These are phyloP conservation scores for Hygrocybe coccinea DNA, from an alignment of 768 basidiomycete species.

Conservation along the genomic window DNA sequence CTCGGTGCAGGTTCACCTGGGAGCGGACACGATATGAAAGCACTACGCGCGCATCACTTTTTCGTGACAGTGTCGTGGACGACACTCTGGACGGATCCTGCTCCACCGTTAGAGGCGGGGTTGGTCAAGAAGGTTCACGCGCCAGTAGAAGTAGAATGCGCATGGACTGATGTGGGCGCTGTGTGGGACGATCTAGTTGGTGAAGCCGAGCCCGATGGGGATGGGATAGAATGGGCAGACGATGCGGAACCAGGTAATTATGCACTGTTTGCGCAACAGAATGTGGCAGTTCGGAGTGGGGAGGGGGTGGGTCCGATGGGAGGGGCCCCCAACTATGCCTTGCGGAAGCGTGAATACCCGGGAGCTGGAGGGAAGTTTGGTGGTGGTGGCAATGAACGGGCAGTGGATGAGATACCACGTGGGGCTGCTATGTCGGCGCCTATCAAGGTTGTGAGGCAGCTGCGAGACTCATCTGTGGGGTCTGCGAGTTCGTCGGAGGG, in stretches of 20 bases:
- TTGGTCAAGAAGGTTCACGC: slow-evolving; percentile 45
- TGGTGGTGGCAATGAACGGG: neutral
- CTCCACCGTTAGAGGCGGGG: slow-evolving; percentile 51
- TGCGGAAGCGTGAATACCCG: neutral
- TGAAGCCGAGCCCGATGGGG: slow-evolving; percentile 25
- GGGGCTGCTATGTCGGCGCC: slow-evolving; percentile 4
- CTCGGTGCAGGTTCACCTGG: slow-evolving; percentile 46
- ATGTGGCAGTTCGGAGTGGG: slow-evolving; percentile 6
- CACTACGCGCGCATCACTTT: slow-evolving; percentile 51
- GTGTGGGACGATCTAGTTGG: slow-evolving; percentile 49
- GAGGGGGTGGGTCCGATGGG: slow-evolving; percentile 40
- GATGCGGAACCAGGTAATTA: slow-evolving; percentile 36
- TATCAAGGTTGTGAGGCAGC: slow-evolving; percentile 21
- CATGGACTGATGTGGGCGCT: slow-evolving; percentile 42
- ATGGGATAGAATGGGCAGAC: slow-evolving; percentile 52
- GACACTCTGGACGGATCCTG: slow-evolving; percentile 50
- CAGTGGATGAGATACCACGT: neutral
- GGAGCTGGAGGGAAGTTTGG: neutral
- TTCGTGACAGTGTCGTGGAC: slow-evolving; percentile 48
- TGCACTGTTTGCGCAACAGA: slow-evolving; percentile 10
- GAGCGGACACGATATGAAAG: slow-evolving; percentile 34
- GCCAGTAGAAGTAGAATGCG: slow-evolving; percentile 28
- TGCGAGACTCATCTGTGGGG: slow-evolving; percentile 21
- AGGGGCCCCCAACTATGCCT: slow-evolving; percentile 24
- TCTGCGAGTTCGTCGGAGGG: slow-evolving; percentile 46